These are phyloP conservation scores for Ustilago curta DNA, from an alignment of 1,284 basidiomycete genomes.

Conservation along the genomic window DNA sequence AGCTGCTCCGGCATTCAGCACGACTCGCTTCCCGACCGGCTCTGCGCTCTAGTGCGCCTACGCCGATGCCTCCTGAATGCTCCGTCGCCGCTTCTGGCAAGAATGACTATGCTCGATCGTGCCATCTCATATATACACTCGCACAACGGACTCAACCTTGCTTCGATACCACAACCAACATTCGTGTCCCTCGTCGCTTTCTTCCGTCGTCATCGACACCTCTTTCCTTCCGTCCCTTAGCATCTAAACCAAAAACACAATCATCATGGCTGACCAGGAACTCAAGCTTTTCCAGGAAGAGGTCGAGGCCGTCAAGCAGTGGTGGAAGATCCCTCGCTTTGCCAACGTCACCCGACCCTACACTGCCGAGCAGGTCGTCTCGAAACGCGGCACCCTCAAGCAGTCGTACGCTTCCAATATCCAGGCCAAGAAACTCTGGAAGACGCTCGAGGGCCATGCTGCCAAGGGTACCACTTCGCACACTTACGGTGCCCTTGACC, in stretches of 20 bases:
- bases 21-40: constrained; percentile 12
- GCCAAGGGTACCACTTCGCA: constrained; percentile 78
- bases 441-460: constrained; percentile 74
- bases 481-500: constrained; percentile 97
- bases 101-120: background rate
- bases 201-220: background rate
- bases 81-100: constrained; percentile 1
- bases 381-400: constrained; percentile 88
- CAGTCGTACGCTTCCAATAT: constrained; percentile 88
- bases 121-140: constrained; percentile 12
- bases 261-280: constrained; percentile 63
- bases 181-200: background rate
- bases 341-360: constrained; percentile 87
- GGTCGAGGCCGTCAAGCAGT: constrained; percentile 85
- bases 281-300: constrained; percentile 78
- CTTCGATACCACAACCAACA: background rate
- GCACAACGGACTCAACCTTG: background rate
- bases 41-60: background rate
- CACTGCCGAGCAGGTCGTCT: constrained; percentile 90
- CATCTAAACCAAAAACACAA: constrained; percentile 3
- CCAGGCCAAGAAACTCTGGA: constrained; percentile 88
- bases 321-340: constrained; percentile 94
- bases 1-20: constrained; percentile 18
- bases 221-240: background rate
- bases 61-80: constrained; percentile 4